phyloP scores from a whole-genome alignment of 2,329 filamentous ascomycete species.

The Nemania abortiva region DNA sequence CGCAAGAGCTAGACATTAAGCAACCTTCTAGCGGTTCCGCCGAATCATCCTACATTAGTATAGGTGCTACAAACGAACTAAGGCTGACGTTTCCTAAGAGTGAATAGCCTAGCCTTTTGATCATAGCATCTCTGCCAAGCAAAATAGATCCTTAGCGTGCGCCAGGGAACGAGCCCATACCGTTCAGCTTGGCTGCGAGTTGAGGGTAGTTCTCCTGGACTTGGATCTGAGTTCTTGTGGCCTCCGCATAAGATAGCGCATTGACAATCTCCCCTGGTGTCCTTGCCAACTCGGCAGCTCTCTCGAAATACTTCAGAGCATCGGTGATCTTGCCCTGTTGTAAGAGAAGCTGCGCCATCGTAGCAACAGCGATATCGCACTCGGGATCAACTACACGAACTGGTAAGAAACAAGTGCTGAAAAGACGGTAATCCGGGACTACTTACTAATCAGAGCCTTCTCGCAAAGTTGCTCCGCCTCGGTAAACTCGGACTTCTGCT shows the following conservation, averaged over 20 bases:
- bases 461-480: slow-evolving; percentile 97
- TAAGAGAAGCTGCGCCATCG: slow-evolving; percentile 96
- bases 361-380: slow-evolving; percentile 98
- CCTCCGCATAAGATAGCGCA: slow-evolving; percentile 95
- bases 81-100: neutral
- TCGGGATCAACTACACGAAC: slow-evolving; percentile 84
- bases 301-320: slow-evolving; percentile 96
- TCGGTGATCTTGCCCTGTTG: slow-evolving; percentile 98
- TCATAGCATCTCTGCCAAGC: slow-evolving; percentile 5
- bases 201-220: slow-evolving; percentile 89
- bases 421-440: slow-evolving; percentile 28
- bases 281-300: slow-evolving; percentile 90
- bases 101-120: neutral
- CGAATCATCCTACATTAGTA: slow-evolving; percentile 19
- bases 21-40: slow-evolving; percentile 2
- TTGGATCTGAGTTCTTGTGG: slow-evolving; percentile 94
- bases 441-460: slow-evolving; percentile 95
- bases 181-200: slow-evolving; percentile 77
- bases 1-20: slow-evolving; percentile 17
- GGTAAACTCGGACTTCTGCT: slow-evolving; percentile 96
- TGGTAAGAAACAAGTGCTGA: slow-evolving; percentile 51
- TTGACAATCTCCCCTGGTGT: slow-evolving; percentile 97
- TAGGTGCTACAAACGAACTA: slow-evolving; percentile 18
- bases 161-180: slow-evolving; percentile 56
- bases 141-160: slow-evolving; percentile 39